Evolutionary conservation across 345 rosid species (phyloP).

Genomic region (Pelargonium nanum): DNA sequence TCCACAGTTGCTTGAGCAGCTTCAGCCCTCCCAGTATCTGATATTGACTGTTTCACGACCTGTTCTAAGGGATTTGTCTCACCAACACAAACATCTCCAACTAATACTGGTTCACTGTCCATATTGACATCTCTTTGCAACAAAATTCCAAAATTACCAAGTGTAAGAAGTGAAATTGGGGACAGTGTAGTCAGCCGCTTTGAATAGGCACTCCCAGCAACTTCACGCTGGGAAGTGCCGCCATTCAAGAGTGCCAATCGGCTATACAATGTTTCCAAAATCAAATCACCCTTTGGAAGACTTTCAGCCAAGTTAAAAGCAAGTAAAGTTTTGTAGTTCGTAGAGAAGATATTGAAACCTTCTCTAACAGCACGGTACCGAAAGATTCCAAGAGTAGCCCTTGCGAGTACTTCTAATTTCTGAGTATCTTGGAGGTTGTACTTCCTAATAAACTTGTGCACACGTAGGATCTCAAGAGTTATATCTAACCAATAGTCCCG

Average conservation of each 20-base stretch:
- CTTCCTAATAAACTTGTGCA: conserved; percentile 57
- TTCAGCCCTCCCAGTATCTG: conserved; percentile 60
- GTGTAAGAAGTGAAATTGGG: conserved; percentile 52
- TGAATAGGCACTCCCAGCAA: conserved; percentile 24
- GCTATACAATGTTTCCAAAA: conserved; percentile 57
- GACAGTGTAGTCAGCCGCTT: conserved; percentile 39
- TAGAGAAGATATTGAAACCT: conserved; percentile 63
- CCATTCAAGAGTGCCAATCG: conserved; percentile 44
- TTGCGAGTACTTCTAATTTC: conserved; percentile 57
- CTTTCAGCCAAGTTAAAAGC: conserved; percentile 85
- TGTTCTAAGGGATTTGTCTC: conserved; percentile 70
- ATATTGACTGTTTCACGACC: conserved; percentile 64
- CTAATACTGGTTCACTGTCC: conserved; percentile 27
- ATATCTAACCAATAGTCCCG: conserved; percentile 88
- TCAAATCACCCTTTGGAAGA: conserved; percentile 78
- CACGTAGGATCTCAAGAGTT: conserved; percentile 69
- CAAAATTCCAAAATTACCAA: conserved; percentile 52
- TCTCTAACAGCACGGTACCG: conserved; percentile 73
- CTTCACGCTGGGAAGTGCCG: conserved; percentile 20
- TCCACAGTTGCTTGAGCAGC: conserved; percentile 95
- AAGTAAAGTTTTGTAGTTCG: conserved; percentile 70
- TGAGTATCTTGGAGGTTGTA: conserved; percentile 54
- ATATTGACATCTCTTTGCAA: conserved; percentile 33
- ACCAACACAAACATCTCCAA: conserved; percentile 71
- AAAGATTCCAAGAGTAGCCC: conserved; percentile 63